A percentile compares a stretch with the other conserved stretches of the same genome.
phyloP scores from a whole-genome alignment of 179 eudicot genomes.

The Corrigiola litoralis region DNA sequence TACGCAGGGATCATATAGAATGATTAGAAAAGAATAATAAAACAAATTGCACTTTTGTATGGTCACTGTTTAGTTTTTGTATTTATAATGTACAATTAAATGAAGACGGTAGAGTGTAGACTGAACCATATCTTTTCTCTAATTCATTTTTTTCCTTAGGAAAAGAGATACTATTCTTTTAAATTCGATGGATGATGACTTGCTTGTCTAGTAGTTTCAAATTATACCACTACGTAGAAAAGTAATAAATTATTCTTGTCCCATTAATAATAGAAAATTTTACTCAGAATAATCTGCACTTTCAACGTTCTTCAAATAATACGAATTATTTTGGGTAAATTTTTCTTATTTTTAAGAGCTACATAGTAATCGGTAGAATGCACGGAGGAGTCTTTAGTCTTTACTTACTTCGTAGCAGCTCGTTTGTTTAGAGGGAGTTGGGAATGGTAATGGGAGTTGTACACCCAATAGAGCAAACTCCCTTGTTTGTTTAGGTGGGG shows the following conservation, averaged over 20 bases:
- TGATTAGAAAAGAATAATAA: constrained; percentile 19
- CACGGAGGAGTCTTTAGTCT: too few relatives aligned
- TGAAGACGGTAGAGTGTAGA: constrained; percentile 9
- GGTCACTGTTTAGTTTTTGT: constrained; percentile 1
- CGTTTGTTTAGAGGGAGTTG: too few relatives aligned
- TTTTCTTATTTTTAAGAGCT: too few relatives aligned
- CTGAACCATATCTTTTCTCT: background rate
- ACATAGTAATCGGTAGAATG: too few relatives aligned
- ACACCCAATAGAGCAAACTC: too few relatives aligned
- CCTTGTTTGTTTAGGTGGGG: too few relatives aligned
- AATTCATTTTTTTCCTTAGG: background rate
- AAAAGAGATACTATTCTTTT: background rate
- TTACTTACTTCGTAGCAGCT: too few relatives aligned
- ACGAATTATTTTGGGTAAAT: too few relatives aligned
- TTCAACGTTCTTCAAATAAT: background rate
- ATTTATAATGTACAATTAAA: background rate
- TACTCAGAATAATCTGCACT: constrained; percentile 5
- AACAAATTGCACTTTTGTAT: constrained; percentile 20
- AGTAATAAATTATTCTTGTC: background rate
- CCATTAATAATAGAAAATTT: background rate
- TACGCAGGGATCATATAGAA: constrained; percentile 14
- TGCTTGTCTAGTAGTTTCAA: background rate
- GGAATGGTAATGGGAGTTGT: too few relatives aligned
- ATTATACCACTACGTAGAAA: too few relatives aligned
- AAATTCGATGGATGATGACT: too few relatives aligned